Conservation (phyloP, 768 basidiomycete genomes). For the Calocybe gangraenosa region DNA sequence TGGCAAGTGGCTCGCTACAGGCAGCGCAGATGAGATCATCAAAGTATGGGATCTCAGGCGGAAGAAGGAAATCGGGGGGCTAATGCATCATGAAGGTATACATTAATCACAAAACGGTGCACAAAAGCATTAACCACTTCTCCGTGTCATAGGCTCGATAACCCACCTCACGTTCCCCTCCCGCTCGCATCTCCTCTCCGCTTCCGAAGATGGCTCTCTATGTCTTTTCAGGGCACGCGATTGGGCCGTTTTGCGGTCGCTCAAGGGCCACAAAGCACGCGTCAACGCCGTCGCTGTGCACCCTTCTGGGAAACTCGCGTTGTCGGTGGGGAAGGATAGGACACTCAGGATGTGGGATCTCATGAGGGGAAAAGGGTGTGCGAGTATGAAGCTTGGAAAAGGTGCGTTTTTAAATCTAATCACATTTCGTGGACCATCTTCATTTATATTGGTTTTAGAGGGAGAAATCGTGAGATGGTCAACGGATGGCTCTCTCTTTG, state of each 20-base stretch:
- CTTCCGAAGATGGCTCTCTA: slow-evolving; percentile 90
- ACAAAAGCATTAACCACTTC: background rate
- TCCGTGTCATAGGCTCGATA: slow-evolving; percentile 66
- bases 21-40: slow-evolving; percentile 93
- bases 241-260: slow-evolving; percentile 82
- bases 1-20: slow-evolving; percentile 95
- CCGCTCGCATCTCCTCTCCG: slow-evolving; percentile 84
- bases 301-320: slow-evolving; percentile 85
- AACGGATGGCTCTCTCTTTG: slow-evolving; percentile 68
- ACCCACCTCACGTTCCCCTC: slow-evolving; percentile 85
- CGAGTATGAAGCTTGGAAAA: slow-evolving; percentile 85
- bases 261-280: slow-evolving; percentile 93
- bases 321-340: slow-evolving; percentile 88
- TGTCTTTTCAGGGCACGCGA: slow-evolving; percentile 90
- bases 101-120: slow-evolving; percentile 4
- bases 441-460: too few species aligned
- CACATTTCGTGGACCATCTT: too few species aligned
- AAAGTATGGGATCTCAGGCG: slow-evolving; percentile 95
- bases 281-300: slow-evolving; percentile 91
- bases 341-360: slow-evolving; percentile 98
- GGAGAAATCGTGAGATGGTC: slow-evolving; percentile 94
- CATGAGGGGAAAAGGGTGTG: slow-evolving; percentile 88
- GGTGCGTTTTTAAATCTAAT: slow-evolving; percentile 50
- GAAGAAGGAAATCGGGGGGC: slow-evolving; percentile 88
- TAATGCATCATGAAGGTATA: slow-evolving; percentile 93